Base-by-base conservation (phyloP, 78 protist genomes). In the Dictyostelium purpureum region DNA sequence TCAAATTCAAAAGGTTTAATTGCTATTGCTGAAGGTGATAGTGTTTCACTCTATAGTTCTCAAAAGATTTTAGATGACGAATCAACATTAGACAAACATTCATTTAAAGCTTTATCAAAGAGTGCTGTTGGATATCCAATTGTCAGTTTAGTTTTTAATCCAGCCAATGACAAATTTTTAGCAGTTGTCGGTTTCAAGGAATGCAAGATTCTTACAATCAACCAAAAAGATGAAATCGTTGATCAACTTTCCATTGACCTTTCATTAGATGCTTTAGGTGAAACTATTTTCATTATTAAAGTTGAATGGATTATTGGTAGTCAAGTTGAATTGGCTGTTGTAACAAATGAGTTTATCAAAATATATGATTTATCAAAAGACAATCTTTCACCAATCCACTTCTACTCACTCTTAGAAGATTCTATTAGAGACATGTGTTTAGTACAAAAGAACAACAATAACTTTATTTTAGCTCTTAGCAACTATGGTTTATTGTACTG, bases 301-400 rank as follows among this genome's bases (percentile, higher is more conserved):
- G 88, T 83, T 16, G 87, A 91, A 35, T 94, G 96, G 96, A 52
- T 94, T 11, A 91, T 93, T 40, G 95, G 93, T 16, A 47, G 78
- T 18, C 90, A 94, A 54, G 61, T 45, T 40, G 88, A 67, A 18
- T 70, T 94, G 43, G 90, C 78, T 6, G 90, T 94, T 2, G 85
- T 67, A 7, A 92, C 96, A 21, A 93, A 82, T 18, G 83, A 79
- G 16, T 88, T 61, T 11, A 79, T 87, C 69, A 75, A 80, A 51
- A 33, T 96, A 16, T 95, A 76, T 73, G 96, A 96, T 69, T 65
- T 96, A 5, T 57, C 96, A 0, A 11, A 12, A 38, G 96, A 95
- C 81, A 75, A n/a, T 24, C 6, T 87, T n/a, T 43, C 80, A 9
- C 97, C 96, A 28, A 16, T n/a, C 19, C 63, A 85, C 74, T 82